Evolutionary conservation across 805 yeast genomes (phyloP).

Genomic region (Barnettozyma siamensis): DNA sequence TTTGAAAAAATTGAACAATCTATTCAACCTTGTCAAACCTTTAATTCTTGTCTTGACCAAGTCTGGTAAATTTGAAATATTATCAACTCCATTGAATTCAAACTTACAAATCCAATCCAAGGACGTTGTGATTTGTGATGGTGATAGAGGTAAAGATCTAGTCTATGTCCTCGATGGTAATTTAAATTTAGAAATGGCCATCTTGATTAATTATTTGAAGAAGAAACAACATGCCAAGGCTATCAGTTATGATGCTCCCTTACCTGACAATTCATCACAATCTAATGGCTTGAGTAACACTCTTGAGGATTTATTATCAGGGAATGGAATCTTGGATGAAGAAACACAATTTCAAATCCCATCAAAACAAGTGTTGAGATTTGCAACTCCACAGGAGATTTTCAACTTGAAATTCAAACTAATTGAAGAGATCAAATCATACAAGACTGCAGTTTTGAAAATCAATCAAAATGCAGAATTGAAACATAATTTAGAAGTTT

Average conservation of each 20-base stretch:
- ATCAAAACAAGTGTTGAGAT: conserved; percentile 69
- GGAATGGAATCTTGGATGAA: conserved; percentile 29
- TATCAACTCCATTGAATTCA: conserved; percentile 60
- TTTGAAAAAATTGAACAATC: conserved; percentile 26
- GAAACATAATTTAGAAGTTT: conserved; percentile 47
- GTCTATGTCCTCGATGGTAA: conserved; percentile 67
- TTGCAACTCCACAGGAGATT: conserved; percentile 69
- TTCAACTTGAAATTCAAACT: conserved; percentile 56
- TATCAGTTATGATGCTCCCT: conserved; percentile 16
- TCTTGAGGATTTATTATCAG: conserved; percentile 19
- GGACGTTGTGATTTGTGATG: conserved; percentile 75
- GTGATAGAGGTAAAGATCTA: conserved; percentile 78
- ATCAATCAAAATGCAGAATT: conserved; percentile 32
- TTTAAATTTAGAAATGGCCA: conserved; percentile 57
- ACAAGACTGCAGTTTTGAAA: conserved; percentile 55
- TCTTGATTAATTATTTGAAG: conserved; percentile 67
- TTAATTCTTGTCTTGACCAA: conserved; percentile 47
- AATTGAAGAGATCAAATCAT: conserved; percentile 67
- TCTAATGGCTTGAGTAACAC: conserved; percentile 17
- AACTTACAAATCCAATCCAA: conserved; percentile 51
- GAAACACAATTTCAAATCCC: conserved; percentile 56
- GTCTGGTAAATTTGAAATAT: conserved; percentile 63
- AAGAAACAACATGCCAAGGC: conserved; percentile 65
- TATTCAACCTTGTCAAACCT: conserved; percentile 23
- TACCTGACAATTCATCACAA: background rate